Conservation (phyloP, 2,329 filamentous ascomycete species). For the Penicillium sp. region DNA sequence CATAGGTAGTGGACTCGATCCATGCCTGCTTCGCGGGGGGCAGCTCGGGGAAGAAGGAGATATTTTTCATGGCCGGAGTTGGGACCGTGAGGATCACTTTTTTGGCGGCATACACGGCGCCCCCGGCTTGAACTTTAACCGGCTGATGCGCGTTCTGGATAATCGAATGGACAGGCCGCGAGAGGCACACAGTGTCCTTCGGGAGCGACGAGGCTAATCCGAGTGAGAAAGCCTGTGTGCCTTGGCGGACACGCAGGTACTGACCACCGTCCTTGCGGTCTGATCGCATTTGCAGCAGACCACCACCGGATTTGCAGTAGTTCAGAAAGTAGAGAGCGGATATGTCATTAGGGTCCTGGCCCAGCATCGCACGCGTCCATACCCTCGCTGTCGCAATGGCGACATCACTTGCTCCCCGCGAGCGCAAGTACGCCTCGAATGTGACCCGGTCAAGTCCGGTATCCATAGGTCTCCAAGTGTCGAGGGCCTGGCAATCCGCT, state of each 20-base stretch:
- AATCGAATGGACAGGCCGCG: constrained; percentile 17
- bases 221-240: constrained; percentile 51
- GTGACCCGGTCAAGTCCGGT: constrained; percentile 43
- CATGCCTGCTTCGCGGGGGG: constrained; percentile 47
- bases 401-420: constrained; percentile 32
- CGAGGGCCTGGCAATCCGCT: constrained; percentile 42
- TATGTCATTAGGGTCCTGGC: constrained; percentile 55
- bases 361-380: constrained; percentile 58
- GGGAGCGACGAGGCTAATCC: constrained; percentile 44
- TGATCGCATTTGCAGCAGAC: constrained; percentile 58
- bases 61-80: constrained; percentile 50
- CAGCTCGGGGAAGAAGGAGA: constrained; percentile 56
- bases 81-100: constrained; percentile 59
- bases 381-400: constrained; percentile 47
- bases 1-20: constrained; percentile 44
- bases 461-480: constrained; percentile 29
- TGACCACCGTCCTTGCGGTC: constrained; percentile 60
- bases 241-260: constrained; percentile 55
- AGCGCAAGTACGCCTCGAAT: constrained; percentile 45
- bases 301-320: constrained; percentile 60
- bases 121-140: too few relatives aligned
- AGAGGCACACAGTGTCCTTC: constrained; percentile 18
- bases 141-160: neutral
- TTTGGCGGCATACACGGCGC: constrained; percentile 30
- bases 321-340: constrained; percentile 61